A percentile compares a stretch with the other conserved stretches of the same genome.
phyloP scores from a whole-genome alignment of 139 green algal species.

The Picochlorum costavermella region DNA sequence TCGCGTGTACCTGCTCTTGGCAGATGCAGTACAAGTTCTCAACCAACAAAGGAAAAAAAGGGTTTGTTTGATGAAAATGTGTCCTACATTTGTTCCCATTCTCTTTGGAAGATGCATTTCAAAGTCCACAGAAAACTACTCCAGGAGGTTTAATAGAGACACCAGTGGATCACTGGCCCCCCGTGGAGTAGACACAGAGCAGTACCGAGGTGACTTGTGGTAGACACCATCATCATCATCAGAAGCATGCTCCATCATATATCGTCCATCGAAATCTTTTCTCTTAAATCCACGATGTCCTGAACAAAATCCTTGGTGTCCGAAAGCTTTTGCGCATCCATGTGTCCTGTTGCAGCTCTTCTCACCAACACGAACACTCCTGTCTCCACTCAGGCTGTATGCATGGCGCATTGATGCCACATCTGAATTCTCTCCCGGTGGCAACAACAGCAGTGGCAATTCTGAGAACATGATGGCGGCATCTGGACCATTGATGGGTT shows the following conservation, averaged over 20 bases:
- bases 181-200: neutral
- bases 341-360: conserved; percentile 23
- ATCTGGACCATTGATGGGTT: neutral
- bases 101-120: too few species aligned
- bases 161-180: conserved; percentile 17
- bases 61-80: too few species aligned
- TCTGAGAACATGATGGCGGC: conserved; percentile 9
- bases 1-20: neutral
- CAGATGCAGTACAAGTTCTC: neutral
- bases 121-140: neutral
- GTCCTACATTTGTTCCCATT: too few species aligned
- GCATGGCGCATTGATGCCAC: neutral
- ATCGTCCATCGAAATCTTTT: conserved; percentile 8
- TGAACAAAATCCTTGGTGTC: conserved; percentile 42
- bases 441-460: conserved; percentile 22
- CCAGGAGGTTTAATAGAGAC: conserved; percentile 13
- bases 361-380: neutral
- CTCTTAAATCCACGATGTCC: conserved; percentile 43
- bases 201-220: too few species aligned
- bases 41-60: neutral
- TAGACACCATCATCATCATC: neutral
- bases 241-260: neutral
- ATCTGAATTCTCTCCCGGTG: neutral
- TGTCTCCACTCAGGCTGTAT: neutral
- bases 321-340: conserved; percentile 34